phyloP scores from a whole-genome alignment of 805 yeast species.

The Ogataea nakhonphanomensis region DNA sequence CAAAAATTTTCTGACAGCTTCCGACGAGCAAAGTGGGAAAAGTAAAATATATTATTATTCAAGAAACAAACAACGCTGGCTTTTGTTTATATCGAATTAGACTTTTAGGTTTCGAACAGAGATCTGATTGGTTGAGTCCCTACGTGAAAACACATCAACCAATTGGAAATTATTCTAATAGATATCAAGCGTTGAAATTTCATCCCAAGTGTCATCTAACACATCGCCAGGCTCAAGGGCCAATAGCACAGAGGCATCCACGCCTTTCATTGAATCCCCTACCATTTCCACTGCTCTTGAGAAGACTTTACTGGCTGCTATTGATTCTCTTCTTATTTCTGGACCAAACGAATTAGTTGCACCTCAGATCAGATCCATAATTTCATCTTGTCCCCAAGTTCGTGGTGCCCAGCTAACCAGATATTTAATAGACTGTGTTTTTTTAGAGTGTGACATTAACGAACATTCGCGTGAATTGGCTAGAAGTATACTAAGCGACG shows the following conservation, averaged over 20 bases:
- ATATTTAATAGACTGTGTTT: neutral
- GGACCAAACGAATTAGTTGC: neutral
- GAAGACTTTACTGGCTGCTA: neutral
- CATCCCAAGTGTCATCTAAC: slow-evolving; percentile 20
- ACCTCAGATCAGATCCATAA: neutral
- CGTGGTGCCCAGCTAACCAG: neutral
- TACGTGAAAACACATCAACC: slow-evolving; percentile 3
- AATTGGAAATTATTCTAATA: slow-evolving; percentile 4
- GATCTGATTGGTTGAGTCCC: slow-evolving; percentile 12
- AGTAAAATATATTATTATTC: slow-evolving; percentile 5
- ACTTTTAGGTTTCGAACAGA: slow-evolving; percentile 2
- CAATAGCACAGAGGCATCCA: slow-evolving; percentile 20
- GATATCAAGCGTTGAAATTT: slow-evolving; percentile 1
- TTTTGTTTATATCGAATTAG: slow-evolving; percentile 6
- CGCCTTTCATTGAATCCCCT: slow-evolving; percentile 18
- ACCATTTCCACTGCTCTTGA: slow-evolving; percentile 1
- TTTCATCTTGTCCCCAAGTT: slow-evolving; percentile 1
- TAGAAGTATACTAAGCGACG: neutral
- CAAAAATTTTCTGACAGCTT: slow-evolving; percentile 11
- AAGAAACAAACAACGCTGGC: neutral
- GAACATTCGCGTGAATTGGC: neutral
- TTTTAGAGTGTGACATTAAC: neutral
- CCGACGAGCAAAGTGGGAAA: slow-evolving; percentile 12
- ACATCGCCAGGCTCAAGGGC: slow-evolving; percentile 27
- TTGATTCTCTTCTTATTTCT: slow-evolving; percentile 1